Evolutionary conservation across 441 rosid species (phyloP), one percentile per base, ranked within the genome.

Genomic region (Eugenia klotzschiana): DNA sequence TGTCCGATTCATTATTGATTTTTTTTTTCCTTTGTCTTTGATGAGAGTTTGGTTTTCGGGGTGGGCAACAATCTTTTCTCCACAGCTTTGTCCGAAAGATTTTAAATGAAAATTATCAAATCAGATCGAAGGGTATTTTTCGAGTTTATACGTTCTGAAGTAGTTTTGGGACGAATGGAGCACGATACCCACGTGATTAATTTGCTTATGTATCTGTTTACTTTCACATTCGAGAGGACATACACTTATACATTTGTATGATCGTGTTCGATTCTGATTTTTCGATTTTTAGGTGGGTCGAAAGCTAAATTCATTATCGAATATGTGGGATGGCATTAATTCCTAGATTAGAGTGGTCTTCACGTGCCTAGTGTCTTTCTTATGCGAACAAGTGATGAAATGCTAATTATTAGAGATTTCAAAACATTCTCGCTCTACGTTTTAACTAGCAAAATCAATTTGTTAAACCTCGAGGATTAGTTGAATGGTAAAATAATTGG

Each of bases 81-180:
- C 46, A 18, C 77, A 18, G 77, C 77, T 18, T 18, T 33, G 77
- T 18, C 46, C 1, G 8, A 1, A 69, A n/a, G 9, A 37, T 20
- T 18, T 9, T 55, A 64, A 69, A 9, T 69, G 3, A 37, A 69
- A 22, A 33, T 33, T 20, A 8, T 69, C 22, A 20, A 10, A 20
- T 37, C 7, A 0, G 3, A 37, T 33, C 7, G 1, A 2, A 2
- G 46, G 2, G n/a, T 2, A 5, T 18, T 46, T 11, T 11, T 64
- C n/a, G 2, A 33, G 6, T 33, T 18, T 18, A 18, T 64, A 64
- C 5, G 3, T 33, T 23, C 14, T 1, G 4, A 33, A 33, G 18
- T 33, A 33, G 43, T 33, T 64, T 5, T 3, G 7, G 4, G 14
- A 33, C 33, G 40, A 20, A 33, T 18, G 7, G 4, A 9, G 72